Conservation (phyloP, 192 early-diverging fungal species). For the Helicostylum pulchrum region DNA sequence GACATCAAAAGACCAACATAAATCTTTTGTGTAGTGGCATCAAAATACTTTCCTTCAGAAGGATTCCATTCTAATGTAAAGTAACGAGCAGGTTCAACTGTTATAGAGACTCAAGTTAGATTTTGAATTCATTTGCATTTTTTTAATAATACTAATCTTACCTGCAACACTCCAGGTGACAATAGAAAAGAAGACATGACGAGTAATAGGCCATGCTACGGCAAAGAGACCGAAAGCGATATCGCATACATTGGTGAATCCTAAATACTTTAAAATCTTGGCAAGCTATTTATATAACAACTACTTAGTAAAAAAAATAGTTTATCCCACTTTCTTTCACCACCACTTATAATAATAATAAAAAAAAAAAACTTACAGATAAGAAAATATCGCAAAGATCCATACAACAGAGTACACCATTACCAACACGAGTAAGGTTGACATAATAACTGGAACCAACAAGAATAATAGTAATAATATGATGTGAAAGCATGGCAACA, state of each 20-base stretch:
- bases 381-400: conserved; percentile 80
- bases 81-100: conserved; percentile 43
- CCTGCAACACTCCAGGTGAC: conserved; percentile 57
- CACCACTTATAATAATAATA: background rate
- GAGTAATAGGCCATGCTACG: conserved; percentile 71
- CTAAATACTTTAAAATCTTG: conserved; percentile 77
- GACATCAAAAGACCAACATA: conserved; percentile 60
- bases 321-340: background rate
- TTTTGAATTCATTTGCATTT: background rate
- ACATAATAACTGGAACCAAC: conserved; percentile 61
- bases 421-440: conserved; percentile 77
- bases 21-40: conserved; percentile 42
- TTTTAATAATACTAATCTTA: background rate
- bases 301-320: no score
- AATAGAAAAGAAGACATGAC: conserved; percentile 66
- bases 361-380: conserved; percentile 42
- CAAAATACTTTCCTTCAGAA: conserved; percentile 53
- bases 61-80: conserved; percentile 56
- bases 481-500: conserved; percentile 68
- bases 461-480: conserved; percentile 70
- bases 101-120: background rate
- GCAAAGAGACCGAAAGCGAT: conserved; percentile 72
- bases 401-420: conserved; percentile 73
- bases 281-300: conserved; percentile 49
- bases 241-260: conserved; percentile 59